A percentile compares a stretch with the other conserved stretches of the same genome.
phyloP scores from a whole-genome alignment of 225 moss, liverwort and hornwort genomes.

The Bryoerythrophyllum caledonicum region DNA sequence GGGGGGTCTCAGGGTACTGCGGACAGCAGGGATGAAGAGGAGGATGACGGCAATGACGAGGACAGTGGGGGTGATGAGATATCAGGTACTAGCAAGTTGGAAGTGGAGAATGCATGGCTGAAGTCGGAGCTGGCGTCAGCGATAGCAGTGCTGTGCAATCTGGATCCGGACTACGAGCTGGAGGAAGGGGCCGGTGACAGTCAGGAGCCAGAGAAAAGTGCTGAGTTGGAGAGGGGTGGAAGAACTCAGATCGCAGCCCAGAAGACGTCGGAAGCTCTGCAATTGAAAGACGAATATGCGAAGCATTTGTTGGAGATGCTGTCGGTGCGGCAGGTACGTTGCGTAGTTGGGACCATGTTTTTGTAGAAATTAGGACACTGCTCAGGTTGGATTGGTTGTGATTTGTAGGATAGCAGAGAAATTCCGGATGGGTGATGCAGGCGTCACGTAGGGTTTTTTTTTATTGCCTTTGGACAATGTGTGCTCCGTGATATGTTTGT shows the following conservation, averaged over 20 bases:
- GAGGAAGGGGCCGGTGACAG: slow-evolving; percentile 74
- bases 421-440: background rate
- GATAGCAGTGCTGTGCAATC: slow-evolving; percentile 80
- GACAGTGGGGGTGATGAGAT: slow-evolving; percentile 71
- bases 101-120: slow-evolving; percentile 98
- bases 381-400: no score
- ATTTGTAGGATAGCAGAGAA: background rate
- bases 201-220: slow-evolving; percentile 53
- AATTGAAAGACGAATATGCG: slow-evolving; percentile 91
- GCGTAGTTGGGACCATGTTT: background rate
- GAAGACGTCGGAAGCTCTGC: slow-evolving; percentile 83
- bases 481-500: background rate
- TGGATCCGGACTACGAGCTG: slow-evolving; percentile 77
- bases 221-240: slow-evolving; percentile 43
- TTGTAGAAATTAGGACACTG: background rate
- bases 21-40: slow-evolving; percentile 62
- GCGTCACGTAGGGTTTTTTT: background rate
- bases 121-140: slow-evolving; percentile 97
- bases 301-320: slow-evolving; percentile 74
- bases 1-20: slow-evolving; percentile 50
- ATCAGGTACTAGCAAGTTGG: slow-evolving; percentile 89
- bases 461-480: background rate
- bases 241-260: slow-evolving; percentile 50
- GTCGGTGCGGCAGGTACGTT: slow-evolving; percentile 59
- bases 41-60: slow-evolving; percentile 63